These are phyloP conservation scores for Talaromyces sp. DNA, from an alignment of 2,329 filamentous ascomycete species.

Conservation along the genomic window DNA sequence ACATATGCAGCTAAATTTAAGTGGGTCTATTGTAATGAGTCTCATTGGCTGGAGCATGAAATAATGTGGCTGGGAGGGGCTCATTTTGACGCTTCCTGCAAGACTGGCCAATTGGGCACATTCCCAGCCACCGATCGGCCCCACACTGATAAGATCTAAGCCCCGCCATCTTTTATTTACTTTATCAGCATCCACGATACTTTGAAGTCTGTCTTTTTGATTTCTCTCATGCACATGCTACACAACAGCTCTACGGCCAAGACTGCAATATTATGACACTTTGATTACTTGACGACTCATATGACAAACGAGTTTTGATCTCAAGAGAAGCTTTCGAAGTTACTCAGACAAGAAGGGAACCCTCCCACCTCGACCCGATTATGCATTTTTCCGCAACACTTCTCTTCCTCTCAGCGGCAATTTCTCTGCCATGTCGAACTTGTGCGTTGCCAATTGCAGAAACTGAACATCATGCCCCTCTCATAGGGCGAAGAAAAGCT, in stretches of 20 bases:
- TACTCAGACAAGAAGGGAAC: no score
- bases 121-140: slow-evolving; percentile 6
- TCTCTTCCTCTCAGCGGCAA: not conserved
- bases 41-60: not conserved
- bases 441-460: slow-evolving; percentile 14
- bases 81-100: not conserved
- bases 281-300: not conserved
- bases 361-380: not conserved
- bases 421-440: not conserved
- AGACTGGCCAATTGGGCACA: not conserved
- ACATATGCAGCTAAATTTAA: slow-evolving; percentile 1
- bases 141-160: slow-evolving; percentile 1
- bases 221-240: not conserved
- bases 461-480: not conserved
- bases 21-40: not conserved
- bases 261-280: not conserved
- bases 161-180: slow-evolving; percentile 14
- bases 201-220: not conserved
- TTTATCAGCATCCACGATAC: not conserved
- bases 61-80: slow-evolving; percentile 7
- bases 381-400: slow-evolving; percentile 1
- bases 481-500: not conserved
- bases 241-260: not conserved
- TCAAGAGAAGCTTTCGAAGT: not conserved
- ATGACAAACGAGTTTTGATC: not conserved